Evolutionary conservation across 2,329 filamentous ascomycete species (phyloP).

Genomic region (Paracamarosporium sp.): DNA sequence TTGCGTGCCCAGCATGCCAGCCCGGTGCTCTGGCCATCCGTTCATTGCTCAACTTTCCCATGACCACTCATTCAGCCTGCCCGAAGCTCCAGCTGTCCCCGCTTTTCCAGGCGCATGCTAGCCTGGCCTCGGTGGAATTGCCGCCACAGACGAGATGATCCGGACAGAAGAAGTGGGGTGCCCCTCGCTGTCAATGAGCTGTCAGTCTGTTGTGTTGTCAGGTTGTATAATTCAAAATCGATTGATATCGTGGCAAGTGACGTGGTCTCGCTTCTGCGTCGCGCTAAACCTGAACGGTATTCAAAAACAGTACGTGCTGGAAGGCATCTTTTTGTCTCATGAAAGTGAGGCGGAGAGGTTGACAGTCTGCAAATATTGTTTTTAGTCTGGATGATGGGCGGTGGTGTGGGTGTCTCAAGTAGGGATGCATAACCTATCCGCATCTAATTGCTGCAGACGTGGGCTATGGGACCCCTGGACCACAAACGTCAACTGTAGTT

Average conservation of each 20-base stretch:
- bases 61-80: not conserved
- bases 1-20: not conserved
- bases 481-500: not conserved
- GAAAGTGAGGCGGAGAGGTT: not conserved
- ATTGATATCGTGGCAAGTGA: not conserved
- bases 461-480: not conserved
- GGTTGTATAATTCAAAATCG: not conserved
- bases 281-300: not conserved
- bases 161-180: constrained; percentile 10
- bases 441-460: not conserved
- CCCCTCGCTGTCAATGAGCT: constrained; percentile 13
- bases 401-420: not conserved
- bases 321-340: not conserved
- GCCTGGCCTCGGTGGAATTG: constrained; percentile 3
- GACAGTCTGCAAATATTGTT: not conserved
- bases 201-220: constrained; percentile 11
- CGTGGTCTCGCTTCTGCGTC: constrained; percentile 3
- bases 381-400: not conserved
- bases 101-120: not conserved
- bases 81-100: not conserved
- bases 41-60: constrained; percentile 2
- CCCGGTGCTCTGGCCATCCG: constrained; percentile 17
- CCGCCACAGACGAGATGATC: not conserved
- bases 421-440: not conserved
- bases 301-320: not conserved